Evolutionary conservation across 2,329 filamentous ascomycete species (phyloP), one percentile per base, ranked within the genome.

Genomic region (Trichoderma lentiforme): DNA sequence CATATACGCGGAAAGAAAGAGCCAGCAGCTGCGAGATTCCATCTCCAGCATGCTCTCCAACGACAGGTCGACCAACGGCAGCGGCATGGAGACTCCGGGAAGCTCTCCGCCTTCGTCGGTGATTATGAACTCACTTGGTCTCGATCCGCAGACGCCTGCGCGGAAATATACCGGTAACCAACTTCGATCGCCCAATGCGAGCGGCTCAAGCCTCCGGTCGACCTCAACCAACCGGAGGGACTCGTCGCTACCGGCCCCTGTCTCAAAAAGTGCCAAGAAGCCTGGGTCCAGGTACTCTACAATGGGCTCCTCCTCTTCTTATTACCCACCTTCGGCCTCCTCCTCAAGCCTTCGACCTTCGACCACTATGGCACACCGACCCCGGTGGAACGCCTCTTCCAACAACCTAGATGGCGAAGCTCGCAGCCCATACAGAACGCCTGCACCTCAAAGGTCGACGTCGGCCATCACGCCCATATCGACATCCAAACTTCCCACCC

Each of bases 11-110:
- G 88, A 89, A 72, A 84, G 84, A 66, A 88, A 87, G 74, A 90
- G 89, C 67, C 92, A 94, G 78, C 92, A 95, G 76, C 86, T 98
- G 63, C 89, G 95, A 61, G 95, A 98, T 80, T 98, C 95, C 0
- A 92, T 98, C 71, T 98, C 95, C 0, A 98, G 93, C 76, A 93
- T 98, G 81, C 85, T 97, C 4, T 97, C 93, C 2, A 93, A 93
- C 75, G 94, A 97, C 78, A 88, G 89, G 67, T 94, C 93, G 2
- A 88, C 91, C 3, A 83, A 88, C 11, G 90, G 87, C 73, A 95
- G 93, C 76, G 87, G 88, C 61, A 82, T 90, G 60, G 93, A 91
- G 39, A 93, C 91, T 0, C 91, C 91, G 0, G 89, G 90, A 60
- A 93, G 89, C 82, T 90, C 88, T 24, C 88, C 88, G 8, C 87